phyloP scores from a whole-genome alignment of 2,329 filamentous ascomycete species.

The Aspergillus pseudotamarii region DNA sequence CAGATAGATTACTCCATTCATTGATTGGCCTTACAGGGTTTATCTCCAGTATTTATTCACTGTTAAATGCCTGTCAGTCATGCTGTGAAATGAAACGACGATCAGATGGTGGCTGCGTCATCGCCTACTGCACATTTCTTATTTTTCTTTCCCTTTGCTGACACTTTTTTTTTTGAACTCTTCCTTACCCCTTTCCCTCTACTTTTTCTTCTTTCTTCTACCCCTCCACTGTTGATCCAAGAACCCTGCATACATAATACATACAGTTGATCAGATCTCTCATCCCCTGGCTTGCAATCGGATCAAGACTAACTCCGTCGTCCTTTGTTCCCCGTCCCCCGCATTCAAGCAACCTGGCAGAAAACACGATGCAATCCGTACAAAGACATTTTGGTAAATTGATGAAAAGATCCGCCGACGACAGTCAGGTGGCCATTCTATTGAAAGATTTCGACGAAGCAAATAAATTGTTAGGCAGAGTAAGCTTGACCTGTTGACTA shows the following conservation, averaged over 20 bases:
- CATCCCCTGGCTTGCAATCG: not conserved
- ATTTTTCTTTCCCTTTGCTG: not conserved
- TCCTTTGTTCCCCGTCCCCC: not conserved
- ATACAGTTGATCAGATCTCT: not conserved
- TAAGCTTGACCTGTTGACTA: constrained; percentile 39
- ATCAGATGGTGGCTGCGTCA: constrained; percentile 23
- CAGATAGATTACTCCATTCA: not conserved
- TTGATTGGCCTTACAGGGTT: not conserved
- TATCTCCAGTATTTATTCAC: not conserved
- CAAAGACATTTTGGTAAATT: constrained; percentile 75
- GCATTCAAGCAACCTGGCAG: not conserved
- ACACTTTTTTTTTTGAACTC: not conserved
- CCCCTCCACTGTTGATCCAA: not conserved
- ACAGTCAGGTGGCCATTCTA: constrained; percentile 73
- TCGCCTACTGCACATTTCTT: constrained; percentile 13
- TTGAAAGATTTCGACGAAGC: constrained; percentile 80
- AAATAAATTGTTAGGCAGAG: constrained; percentile 72
- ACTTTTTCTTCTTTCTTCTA: not conserved
- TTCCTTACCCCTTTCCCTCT: constrained; percentile 8
- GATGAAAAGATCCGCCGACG: constrained; percentile 71
- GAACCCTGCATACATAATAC: not conserved
- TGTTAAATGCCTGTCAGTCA: constrained; percentile 4
- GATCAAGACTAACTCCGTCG: not conserved
- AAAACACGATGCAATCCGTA: constrained; percentile 51
- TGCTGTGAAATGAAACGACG: constrained; percentile 13